These are phyloP conservation scores for Ganoderma multipileum DNA, from an alignment of 1,284 basidiomycete genomes.

Conservation along the genomic window DNA sequence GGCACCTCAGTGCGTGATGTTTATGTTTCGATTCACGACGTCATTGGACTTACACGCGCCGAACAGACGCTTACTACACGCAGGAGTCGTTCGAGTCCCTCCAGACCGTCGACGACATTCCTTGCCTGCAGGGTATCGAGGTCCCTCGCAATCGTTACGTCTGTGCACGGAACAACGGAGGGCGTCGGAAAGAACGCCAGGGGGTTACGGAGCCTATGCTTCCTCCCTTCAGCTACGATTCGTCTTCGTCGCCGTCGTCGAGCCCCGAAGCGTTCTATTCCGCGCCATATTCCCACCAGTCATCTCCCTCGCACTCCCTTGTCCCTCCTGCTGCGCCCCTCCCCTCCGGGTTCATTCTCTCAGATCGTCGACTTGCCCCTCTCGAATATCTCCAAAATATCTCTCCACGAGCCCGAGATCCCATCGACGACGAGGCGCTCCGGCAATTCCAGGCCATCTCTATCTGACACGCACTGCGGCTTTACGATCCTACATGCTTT, in stretches of 20 bases:
- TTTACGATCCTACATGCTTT: not conserved
- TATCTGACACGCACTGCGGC: not conserved
- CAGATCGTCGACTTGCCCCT: slow-evolving; percentile 36
- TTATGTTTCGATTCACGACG: not conserved
- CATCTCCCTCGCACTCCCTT: slow-evolving; percentile 13
- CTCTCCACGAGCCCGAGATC: slow-evolving; percentile 37
- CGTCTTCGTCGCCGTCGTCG: slow-evolving; percentile 17
- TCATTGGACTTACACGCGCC: not conserved
- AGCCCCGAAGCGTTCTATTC: slow-evolving; percentile 8
- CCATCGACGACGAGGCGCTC: slow-evolving; percentile 39
- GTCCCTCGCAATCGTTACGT: slow-evolving; percentile 68
- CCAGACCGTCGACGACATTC: slow-evolving; percentile 63
- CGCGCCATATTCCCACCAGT: slow-evolving; percentile 6
- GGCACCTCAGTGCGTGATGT: slow-evolving; percentile 48
- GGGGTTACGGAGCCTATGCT: slow-evolving; percentile 11
- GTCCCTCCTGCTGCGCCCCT: slow-evolving; percentile 21
- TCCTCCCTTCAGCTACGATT: slow-evolving; percentile 8
- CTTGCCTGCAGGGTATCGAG: slow-evolving; percentile 54
- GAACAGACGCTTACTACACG: slow-evolving; percentile 49
- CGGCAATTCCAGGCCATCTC: slow-evolving; percentile 24
- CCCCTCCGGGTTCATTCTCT: slow-evolving; percentile 17
- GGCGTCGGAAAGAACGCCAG: slow-evolving; percentile 20
- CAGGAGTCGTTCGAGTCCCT: slow-evolving; percentile 58
- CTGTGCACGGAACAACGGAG: slow-evolving; percentile 64
- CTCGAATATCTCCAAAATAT: slow-evolving; percentile 42